Percentiles rank a stretch among this genome's conserved stretches.
phyloP scores from a whole-genome alignment of 768 basidiomycete species.

The Tulasnella sp. region DNA sequence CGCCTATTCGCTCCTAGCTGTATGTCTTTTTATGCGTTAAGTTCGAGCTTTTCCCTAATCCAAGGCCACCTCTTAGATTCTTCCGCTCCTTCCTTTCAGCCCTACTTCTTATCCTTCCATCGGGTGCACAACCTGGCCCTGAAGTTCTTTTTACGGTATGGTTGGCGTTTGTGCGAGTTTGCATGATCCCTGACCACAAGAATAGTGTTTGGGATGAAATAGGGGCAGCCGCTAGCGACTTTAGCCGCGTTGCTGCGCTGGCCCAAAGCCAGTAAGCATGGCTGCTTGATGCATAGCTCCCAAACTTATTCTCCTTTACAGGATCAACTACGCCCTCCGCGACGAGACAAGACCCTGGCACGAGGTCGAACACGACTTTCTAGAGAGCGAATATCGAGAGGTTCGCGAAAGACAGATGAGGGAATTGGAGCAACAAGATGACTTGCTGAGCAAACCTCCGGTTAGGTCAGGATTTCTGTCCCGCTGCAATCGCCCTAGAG shows the following conservation, averaged over 20 bases:
- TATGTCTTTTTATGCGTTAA: slow-evolving; percentile 33
- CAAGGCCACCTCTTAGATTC: slow-evolving; percentile 45
- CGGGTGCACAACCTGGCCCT: slow-evolving; percentile 74
- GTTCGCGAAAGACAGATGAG: slow-evolving; percentile 85
- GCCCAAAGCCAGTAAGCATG: slow-evolving; percentile 73
- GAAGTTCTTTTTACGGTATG: slow-evolving; percentile 67
- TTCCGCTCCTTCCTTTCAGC: slow-evolving; percentile 72
- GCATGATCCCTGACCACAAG: background rate
- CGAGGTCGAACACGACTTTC: slow-evolving; percentile 71
- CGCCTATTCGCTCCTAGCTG: slow-evolving; percentile 79
- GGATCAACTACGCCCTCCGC: slow-evolving; percentile 67
- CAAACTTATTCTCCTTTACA: slow-evolving; percentile 29
- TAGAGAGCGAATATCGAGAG: slow-evolving; percentile 75
- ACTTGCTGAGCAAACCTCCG: slow-evolving; percentile 74
- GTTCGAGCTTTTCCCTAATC: slow-evolving; percentile 12
- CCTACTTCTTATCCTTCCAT: slow-evolving; percentile 80
- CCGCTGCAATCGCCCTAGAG: background rate
- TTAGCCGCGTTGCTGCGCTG: slow-evolving; percentile 66
- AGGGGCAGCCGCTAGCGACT: slow-evolving; percentile 66
- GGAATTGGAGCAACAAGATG: slow-evolving; percentile 82
- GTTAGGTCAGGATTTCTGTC: slow-evolving; percentile 51
- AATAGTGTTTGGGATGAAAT: slow-evolving; percentile 77
- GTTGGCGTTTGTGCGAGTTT: background rate
- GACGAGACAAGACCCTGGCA: slow-evolving; percentile 73
- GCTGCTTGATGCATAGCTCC: background rate